Evolutionary conservation across 225 moss, liverwort and hornwort genomes (phyloP).

Genomic region (Marchantia paleacea): DNA sequence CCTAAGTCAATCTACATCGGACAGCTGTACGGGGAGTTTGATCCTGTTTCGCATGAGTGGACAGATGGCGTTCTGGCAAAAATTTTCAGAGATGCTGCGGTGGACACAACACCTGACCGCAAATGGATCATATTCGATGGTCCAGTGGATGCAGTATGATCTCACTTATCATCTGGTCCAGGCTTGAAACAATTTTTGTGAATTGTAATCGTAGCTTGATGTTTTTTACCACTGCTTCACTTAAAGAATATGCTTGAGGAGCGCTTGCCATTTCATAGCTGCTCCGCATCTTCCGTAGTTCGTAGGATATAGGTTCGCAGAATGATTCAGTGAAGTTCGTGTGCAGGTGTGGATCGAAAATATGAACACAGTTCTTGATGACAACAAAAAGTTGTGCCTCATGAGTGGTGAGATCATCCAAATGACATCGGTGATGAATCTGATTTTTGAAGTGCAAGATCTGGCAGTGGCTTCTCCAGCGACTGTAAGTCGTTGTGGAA

Average conservation of each 20-base stretch:
- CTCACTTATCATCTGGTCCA: conserved; percentile 26
- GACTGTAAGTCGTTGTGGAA: conserved; percentile 78
- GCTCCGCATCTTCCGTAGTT: not conserved
- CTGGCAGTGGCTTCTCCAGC: conserved; percentile 84
- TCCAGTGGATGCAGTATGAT: conserved; percentile 71
- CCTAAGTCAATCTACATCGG: conserved; percentile 90
- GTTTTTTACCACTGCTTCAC: not conserved
- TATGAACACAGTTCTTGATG: conserved; percentile 84
- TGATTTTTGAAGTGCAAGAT: conserved; percentile 75
- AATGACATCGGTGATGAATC: conserved; percentile 48
- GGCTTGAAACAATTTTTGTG: not conserved
- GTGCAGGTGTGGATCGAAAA: conserved; percentile 86
- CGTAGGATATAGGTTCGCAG: not conserved
- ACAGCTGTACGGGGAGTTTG: conserved; percentile 77
- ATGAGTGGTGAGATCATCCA: conserved; percentile 80
- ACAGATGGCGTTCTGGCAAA: conserved; percentile 59
- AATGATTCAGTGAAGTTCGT: conserved; percentile 1
- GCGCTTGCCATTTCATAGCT: not conserved
- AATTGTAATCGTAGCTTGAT: not conserved
- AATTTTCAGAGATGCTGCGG: conserved; percentile 65
- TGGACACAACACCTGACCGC: conserved; percentile 58
- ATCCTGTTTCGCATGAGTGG: conserved; percentile 77
- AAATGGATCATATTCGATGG: conserved; percentile 87
- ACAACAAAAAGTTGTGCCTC: conserved; percentile 80
- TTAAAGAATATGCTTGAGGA: too few species aligned